Evolutionary conservation across 306 rosid species (phyloP), one percentile per base, ranked within the genome.

Genomic region (Hippophae tibetana): DNA sequence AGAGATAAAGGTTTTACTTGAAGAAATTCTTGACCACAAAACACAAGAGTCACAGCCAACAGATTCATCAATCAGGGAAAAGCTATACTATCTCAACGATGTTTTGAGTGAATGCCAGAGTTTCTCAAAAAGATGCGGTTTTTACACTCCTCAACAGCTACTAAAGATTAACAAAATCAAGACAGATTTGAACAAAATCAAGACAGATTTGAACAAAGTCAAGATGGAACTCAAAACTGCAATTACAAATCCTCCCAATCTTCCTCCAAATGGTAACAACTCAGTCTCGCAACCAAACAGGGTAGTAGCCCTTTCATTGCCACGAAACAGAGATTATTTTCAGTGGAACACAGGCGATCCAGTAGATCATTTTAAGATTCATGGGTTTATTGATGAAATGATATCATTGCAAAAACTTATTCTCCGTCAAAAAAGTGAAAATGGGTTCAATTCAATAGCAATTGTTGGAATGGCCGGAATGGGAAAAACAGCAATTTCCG

Each of bases 401-500:
- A 5, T 54, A 43, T 43, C 61, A 5, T n/a, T 71, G 31, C 13
- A 58, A 25, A 63, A 44, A 26, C 41, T 63, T 42, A 43, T 64
- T 57, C 38, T 64, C 27, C 25, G 25, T 26, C 47, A n/a, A 57
- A 55, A 12, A 50, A 52, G 51, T 18, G 45, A 31, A 11, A 56
- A 10, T 1, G 10, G 42, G 27, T 70, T 63, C 65, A 64, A 58
- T 54, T 65, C 65, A 9, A 43, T 63, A 7, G 69, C 65, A 56
- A 45, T 70, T 7, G 54, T 50, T 10, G 75, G 75, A 8, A 45
- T 13, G 9, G 60, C 54, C 0, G 69, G 69, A 26, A 9, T 52
- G 14, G 69, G 75, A 9, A 63, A 70, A 53, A 70, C 75, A 18
- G 43, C 75, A 10, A 64, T 70, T 0, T 57, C 50, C 43, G 55